A percentile compares a stretch with the other conserved stretches of the same genome.
Evolutionary conservation across 1,284 basidiomycete genomes (phyloP).

Genomic region (Clitocybe nebularis): DNA sequence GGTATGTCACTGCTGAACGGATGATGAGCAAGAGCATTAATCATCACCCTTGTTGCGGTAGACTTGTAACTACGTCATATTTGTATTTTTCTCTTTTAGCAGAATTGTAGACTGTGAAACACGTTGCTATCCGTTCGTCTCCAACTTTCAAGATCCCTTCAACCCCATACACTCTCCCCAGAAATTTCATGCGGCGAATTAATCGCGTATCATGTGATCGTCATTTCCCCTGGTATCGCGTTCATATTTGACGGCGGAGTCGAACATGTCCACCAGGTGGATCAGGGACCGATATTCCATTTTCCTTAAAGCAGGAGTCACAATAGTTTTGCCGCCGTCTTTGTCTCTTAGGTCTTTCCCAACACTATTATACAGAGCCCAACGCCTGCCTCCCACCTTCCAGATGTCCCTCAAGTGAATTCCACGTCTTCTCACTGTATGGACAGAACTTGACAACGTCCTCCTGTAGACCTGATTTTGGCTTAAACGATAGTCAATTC

Average conservation of each 20-base stretch:
- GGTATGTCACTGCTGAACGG: constrained; percentile 6
- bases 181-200: constrained; percentile 15
- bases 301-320: constrained; percentile 10
- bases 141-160: background rate
- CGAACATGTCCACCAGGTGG: constrained; percentile 14
- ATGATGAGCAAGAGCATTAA: constrained; percentile 2
- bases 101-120: constrained; percentile 11
- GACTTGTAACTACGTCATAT: constrained; percentile 6
- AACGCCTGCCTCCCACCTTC: background rate
- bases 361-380: constrained; percentile 6
- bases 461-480: constrained; percentile 34
- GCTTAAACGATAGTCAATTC: constrained; percentile 27
- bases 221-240: constrained; percentile 3
- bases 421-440: background rate
- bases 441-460: constrained; percentile 5
- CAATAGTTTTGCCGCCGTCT: constrained; percentile 8
- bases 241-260: constrained; percentile 18
- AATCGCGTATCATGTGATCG: constrained; percentile 18
- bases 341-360: constrained; percentile 17
- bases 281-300: constrained; percentile 14
- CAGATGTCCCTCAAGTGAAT: constrained; percentile 17
- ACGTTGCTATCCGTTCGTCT: constrained; percentile 4
- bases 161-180: background rate
- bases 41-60: background rate
- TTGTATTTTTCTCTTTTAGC: constrained; percentile 10